Evolutionary conservation across 306 rosid species (phyloP).

Genomic region (Rosa rugosa): DNA sequence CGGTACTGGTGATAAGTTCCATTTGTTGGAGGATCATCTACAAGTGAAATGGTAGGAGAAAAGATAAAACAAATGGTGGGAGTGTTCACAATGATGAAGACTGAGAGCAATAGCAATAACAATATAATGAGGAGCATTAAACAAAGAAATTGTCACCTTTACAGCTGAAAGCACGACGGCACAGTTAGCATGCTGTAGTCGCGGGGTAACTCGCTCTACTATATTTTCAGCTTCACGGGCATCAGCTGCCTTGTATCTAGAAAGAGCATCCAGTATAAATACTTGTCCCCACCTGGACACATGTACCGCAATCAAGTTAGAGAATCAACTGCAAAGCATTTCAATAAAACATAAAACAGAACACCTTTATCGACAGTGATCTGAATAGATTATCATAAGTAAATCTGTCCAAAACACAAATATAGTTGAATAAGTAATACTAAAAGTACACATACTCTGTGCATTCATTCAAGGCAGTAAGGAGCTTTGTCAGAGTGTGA

Average conservation of each 20-base stretch:
- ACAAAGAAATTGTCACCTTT: conserved; percentile 54
- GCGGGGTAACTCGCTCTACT: conserved; percentile 97
- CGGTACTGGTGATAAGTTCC: conserved; percentile 97
- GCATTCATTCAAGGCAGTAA: conserved; percentile 97
- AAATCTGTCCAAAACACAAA: conserved; percentile 1
- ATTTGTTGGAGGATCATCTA: conserved; percentile 99
- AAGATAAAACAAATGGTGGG: conserved; percentile 23
- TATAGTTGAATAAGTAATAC: not conserved
- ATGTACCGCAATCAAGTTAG: conserved; percentile 25
- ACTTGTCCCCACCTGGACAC: conserved; percentile 94
- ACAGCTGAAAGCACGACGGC: conserved; percentile 99
- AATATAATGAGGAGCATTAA: conserved; percentile 23
- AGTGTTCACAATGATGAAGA: conserved; percentile 15
- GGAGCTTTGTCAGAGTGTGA: conserved; percentile 91
- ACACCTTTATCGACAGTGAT: not conserved
- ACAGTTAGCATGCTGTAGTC: conserved; percentile 97
- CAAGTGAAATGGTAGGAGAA: conserved; percentile 22
- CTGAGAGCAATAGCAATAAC: conserved; percentile 20
- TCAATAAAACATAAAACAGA: not conserved
- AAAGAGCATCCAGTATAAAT: conserved; percentile 96
- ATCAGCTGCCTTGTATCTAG: conserved; percentile 92
- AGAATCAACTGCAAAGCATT: conserved; percentile 12
- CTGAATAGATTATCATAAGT: not conserved
- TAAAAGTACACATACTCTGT: conserved; percentile 73
- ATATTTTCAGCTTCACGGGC: conserved; percentile 98